Evolutionary conservation across 768 basidiomycete genomes (phyloP).

Genomic region (Trametes villosa): DNA sequence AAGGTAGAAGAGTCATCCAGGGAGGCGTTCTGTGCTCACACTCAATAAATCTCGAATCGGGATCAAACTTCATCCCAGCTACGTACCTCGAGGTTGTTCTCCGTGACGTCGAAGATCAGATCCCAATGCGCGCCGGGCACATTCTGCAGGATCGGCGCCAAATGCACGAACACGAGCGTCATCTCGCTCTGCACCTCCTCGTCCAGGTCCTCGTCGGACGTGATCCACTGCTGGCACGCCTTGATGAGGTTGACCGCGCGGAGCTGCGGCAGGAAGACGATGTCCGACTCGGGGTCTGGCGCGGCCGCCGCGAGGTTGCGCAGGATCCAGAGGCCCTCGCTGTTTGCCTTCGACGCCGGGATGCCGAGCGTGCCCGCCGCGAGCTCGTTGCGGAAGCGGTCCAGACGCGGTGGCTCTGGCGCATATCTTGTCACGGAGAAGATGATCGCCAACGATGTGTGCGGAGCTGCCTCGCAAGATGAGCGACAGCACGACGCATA

Average conservation of each 20-base stretch:
- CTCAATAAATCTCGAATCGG: background rate
- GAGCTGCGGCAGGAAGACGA: conserved; percentile 82
- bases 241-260: conserved; percentile 89
- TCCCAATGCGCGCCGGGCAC: conserved; percentile 92
- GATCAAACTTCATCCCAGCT: background rate
- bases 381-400: conserved; percentile 86
- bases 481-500: background rate
- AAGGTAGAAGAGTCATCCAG: conserved; percentile 62
- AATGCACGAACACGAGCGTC: conserved; percentile 69
- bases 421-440: conserved; percentile 62
- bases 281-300: conserved; percentile 77
- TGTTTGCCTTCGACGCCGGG: conserved; percentile 61
- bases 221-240: conserved; percentile 83
- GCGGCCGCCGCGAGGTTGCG: conserved; percentile 73
- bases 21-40: conserved; percentile 52
- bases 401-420: conserved; percentile 71
- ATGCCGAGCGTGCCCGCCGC: conserved; percentile 81
- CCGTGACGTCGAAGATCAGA: conserved; percentile 85
- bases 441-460: conserved; percentile 69
- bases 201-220: conserved; percentile 59
- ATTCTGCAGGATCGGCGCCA: conserved; percentile 88
- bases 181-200: conserved; percentile 83
- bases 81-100: conserved; percentile 84
- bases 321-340: conserved; percentile 69
- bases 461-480: conserved; percentile 56